Percentiles rank a stretch among this genome's conserved stretches.
These are phyloP conservation scores for Spatholobus suberectus DNA, from an alignment of 306 rosid genomes.

Conservation along the genomic window DNA sequence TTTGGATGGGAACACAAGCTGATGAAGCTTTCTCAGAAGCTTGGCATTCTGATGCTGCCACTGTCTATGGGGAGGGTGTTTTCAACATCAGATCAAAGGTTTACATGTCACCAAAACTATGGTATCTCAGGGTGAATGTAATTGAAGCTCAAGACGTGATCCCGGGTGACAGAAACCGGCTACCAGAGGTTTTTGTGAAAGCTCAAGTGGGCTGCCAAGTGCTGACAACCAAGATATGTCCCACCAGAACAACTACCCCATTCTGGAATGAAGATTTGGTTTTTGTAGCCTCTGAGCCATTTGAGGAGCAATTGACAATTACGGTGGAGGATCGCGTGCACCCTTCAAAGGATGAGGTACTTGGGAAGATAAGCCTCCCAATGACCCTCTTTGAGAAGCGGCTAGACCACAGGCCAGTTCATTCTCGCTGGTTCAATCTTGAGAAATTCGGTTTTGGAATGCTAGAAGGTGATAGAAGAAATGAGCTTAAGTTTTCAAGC, in stretches of 20 bases:
- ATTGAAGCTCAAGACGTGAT: conserved; percentile 90
- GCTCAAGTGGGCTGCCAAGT: conserved; percentile 84
- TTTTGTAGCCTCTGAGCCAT: conserved; percentile 91
- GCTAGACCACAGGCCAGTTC: conserved; percentile 78
- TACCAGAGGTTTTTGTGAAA: conserved; percentile 74
- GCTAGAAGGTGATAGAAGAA: conserved; percentile 75
- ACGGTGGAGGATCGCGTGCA: conserved; percentile 77
- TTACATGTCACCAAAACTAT: conserved; percentile 85
- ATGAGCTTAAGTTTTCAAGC: conserved; percentile 77
- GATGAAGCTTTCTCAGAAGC: conserved; percentile 90
- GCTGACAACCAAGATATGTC: conserved; percentile 67
- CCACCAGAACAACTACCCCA: conserved; percentile 61
- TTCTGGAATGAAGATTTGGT: conserved; percentile 86
- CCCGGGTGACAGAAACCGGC: conserved; percentile 62
- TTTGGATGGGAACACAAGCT: conserved; percentile 95
- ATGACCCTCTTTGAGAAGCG: conserved; percentile 69
- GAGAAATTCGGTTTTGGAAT: conserved; percentile 77
- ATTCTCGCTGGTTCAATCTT: conserved; percentile 85
- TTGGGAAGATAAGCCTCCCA: conserved; percentile 78
- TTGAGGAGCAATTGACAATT: conserved; percentile 73
- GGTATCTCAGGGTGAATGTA: conserved; percentile 82
- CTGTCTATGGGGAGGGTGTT: conserved; percentile 79
- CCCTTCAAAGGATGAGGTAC: conserved; percentile 71
- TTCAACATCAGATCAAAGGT: conserved; percentile 80
- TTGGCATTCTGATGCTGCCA: conserved; percentile 88